These are phyloP conservation scores for Aspergillus quadricinctus DNA, from an alignment of 2,329 filamentous ascomycete species.

Conservation along the genomic window DNA sequence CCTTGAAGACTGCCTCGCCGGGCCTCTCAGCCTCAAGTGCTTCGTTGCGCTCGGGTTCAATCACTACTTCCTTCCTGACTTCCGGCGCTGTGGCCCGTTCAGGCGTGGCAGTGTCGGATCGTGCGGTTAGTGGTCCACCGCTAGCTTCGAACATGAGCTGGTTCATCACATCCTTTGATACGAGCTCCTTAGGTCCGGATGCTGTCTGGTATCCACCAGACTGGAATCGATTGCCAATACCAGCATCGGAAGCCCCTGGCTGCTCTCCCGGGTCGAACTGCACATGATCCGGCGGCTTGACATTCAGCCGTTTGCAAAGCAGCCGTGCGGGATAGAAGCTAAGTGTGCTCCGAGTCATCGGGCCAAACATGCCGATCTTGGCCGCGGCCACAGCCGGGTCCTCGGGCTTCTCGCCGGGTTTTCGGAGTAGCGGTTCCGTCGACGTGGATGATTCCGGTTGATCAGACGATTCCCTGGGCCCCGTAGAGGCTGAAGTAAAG, in stretches of 20 bases:
- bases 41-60: constrained; percentile 73
- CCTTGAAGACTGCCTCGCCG: constrained; percentile 76
- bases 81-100: constrained; percentile 9
- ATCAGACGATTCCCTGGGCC: constrained; percentile 38
- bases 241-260: constrained; percentile 27
- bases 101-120: constrained; percentile 7
- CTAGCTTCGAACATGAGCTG: constrained; percentile 49
- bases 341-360: constrained; percentile 68
- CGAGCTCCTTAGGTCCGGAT: constrained; percentile 42
- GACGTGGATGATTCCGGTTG: constrained; percentile 20
- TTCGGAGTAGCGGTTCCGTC: constrained; percentile 42
- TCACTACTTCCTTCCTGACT: constrained; percentile 29
- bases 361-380: constrained; percentile 85
- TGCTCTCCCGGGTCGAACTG: constrained; percentile 48
- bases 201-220: constrained; percentile 30
- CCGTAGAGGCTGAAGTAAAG: constrained; percentile 63
- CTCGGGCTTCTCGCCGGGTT: constrained; percentile 53
- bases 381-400: constrained; percentile 85
- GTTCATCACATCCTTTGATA: constrained; percentile 53
- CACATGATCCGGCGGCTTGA: constrained; percentile 69
- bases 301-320: constrained; percentile 91
- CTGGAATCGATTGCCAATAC: constrained; percentile 25
- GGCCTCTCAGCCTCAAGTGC: constrained; percentile 70
- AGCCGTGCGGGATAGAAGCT: constrained; percentile 78
- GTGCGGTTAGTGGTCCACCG: constrained; percentile 13